Percentiles rank a stretch among this genome's conserved stretches.
Evolutionary conservation across 768 basidiomycete genomes (phyloP).

Genomic region (Russula vinacea): DNA sequence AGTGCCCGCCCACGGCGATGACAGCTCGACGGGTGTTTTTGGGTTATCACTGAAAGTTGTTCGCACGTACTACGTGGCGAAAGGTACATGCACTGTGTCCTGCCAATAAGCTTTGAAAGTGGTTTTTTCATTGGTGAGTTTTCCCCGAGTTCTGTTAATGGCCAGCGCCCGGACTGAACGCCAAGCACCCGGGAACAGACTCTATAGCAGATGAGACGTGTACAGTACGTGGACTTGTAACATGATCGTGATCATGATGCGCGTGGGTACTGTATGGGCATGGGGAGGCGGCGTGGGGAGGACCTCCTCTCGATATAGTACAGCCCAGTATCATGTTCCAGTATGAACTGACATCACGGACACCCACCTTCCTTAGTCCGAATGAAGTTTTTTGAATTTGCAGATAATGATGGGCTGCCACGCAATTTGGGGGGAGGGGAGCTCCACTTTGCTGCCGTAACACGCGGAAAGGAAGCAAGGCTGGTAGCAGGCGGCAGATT

Average conservation of each 20-base stretch:
- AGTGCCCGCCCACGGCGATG: not conserved
- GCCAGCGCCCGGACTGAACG: constrained; percentile 1
- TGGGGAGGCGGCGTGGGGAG: not conserved
- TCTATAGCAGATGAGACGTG: not conserved
- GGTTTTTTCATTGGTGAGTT: not conserved
- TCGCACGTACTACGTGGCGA: constrained; percentile 10
- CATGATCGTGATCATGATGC: constrained; percentile 7
- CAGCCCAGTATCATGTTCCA: not conserved
- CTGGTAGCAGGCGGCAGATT: not conserved
- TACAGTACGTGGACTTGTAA: not conserved
- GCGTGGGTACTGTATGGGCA: not conserved
- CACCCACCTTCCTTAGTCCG: not conserved
- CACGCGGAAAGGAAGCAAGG: not conserved
- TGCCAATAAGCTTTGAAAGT: not conserved
- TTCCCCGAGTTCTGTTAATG: not conserved
- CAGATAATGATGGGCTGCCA: constrained; percentile 5
- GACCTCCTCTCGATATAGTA: not conserved
- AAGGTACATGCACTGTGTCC: not conserved
- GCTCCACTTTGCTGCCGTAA: constrained; percentile 1
- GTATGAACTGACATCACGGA: constrained; percentile 7
- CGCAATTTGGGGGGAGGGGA: not conserved
- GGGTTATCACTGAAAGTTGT: not conserved
- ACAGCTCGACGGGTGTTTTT: not conserved
- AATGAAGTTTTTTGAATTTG: not conserved
- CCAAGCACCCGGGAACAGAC: constrained; percentile 13